Evolutionary conservation across 2,329 filamentous ascomycete genomes (phyloP), one percentile per base, ranked within the genome.

Genomic region (Capronia epimyces): DNA sequence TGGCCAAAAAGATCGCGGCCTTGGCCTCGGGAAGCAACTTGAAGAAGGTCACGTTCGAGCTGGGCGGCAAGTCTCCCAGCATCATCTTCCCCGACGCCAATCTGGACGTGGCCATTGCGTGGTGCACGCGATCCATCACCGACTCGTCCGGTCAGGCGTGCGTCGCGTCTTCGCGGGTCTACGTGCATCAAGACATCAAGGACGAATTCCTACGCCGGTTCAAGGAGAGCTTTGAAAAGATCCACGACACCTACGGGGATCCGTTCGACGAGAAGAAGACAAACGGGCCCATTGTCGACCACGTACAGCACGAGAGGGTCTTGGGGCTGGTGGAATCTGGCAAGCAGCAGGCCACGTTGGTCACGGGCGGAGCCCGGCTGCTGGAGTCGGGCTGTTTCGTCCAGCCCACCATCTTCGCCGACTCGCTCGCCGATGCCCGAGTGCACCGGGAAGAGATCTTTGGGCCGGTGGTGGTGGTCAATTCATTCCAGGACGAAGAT

Each of bases 241-340:
- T 88, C 12, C 86, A 85, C 48, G 16, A 6, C 13, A 5, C 32
- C 13, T n/a, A n/a, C 13, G 32, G 32, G 6, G 80, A 88, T 62
- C 85, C 84, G 0, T 89, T 87, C 66, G 74, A 76, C 4, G 80
- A 84, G 58, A 74, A 72, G 27, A 87, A 84, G 1, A 87, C 83
- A 71, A 85, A 89, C 63, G 86, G 86, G 0, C 86, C 86, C 0
- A 85, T 88, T 63, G 79, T 88, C 39, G 85, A 83, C 2, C 83
- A 83, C 63, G 68, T 73, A 7, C 85, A 89, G 63, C 86, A 84
- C 61, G 83, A 88, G 46, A 75, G 81, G 34, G 77, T 90, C 1
- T 72, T 89, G 25, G 75, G 74, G 0, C 90, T 84, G 64, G 80
- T 90, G 39, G 79, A 87, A 49, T 64, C 75, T 5, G 86, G 84